Evolutionary conservation across 1,284 basidiomycete species (phyloP).

Genomic region (Bondarzewia mesenterica): DNA sequence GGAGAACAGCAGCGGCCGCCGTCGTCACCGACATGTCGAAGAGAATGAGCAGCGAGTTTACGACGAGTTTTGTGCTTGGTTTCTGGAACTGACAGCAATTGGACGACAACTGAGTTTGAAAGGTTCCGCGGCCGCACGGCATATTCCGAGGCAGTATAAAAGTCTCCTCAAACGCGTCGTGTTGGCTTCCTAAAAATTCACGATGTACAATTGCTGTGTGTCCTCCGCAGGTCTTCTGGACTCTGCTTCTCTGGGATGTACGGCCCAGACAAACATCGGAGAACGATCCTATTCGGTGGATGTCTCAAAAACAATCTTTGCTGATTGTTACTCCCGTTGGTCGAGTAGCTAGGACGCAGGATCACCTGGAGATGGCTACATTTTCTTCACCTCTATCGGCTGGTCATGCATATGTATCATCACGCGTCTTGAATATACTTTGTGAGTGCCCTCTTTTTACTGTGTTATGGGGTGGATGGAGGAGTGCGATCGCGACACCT

Average conservation of each 20-base stretch:
- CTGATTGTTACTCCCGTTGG: constrained; percentile 80
- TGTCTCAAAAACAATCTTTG: constrained; percentile 84
- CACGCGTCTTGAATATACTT: constrained; percentile 11
- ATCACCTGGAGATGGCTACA: constrained; percentile 81
- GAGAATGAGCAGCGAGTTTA: too few species aligned
- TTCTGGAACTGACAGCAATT: too few species aligned
- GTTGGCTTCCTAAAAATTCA: constrained; percentile 9
- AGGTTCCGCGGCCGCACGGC: too few species aligned
- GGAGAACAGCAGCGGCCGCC: neutral
- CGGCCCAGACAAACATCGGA: constrained; percentile 86
- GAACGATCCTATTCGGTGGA: constrained; percentile 32
- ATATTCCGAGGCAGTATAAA: too few species aligned
- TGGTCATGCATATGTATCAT: constrained; percentile 14
- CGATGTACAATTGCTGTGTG: constrained; percentile 75
- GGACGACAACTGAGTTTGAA: too few species aligned
- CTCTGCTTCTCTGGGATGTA: constrained; percentile 45
- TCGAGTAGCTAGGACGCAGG: constrained; percentile 81
- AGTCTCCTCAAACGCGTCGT: neutral
- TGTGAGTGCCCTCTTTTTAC: constrained; percentile 22
- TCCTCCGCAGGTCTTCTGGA: constrained; percentile 37
- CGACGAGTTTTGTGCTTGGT: too few species aligned
- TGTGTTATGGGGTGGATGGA: constrained; percentile 8
- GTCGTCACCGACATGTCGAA: neutral
- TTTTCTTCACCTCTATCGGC: constrained; percentile 17
- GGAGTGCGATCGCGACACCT: constrained; percentile 25